A percentile compares a stretch with the other conserved stretches of the same genome.
Conservation (phyloP, 1,284 basidiomycete species). For the Phellinidium pouzarii region DNA sequence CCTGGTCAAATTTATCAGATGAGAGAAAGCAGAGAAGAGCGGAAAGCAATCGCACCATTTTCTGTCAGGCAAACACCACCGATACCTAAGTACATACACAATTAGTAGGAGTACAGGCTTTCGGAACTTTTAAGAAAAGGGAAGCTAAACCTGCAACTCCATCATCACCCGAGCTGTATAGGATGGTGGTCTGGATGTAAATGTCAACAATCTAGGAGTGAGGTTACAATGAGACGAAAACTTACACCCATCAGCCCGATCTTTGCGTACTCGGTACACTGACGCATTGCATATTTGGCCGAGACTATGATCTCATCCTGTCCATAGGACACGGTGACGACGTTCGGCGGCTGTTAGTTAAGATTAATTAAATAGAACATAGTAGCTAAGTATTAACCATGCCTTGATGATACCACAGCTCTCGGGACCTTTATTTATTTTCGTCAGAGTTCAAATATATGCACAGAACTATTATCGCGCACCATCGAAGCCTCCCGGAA, state of each 20-base stretch:
- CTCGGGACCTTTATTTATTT: conserved; percentile 23
- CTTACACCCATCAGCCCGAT: conserved; percentile 28
- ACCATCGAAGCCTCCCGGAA: conserved; percentile 38
- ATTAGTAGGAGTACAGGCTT: background rate
- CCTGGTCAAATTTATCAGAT: background rate
- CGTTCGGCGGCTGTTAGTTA: conserved; percentile 27
- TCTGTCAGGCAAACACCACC: background rate
- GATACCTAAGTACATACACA: too few species aligned
- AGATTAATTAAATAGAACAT: background rate
- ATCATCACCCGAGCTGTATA: conserved; percentile 31
- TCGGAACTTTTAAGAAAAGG: conserved; percentile 27
- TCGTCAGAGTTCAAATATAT: conserved; percentile 2
- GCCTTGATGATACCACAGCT: conserved; percentile 33
- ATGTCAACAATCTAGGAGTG: background rate
- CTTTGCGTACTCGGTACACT: conserved; percentile 39
- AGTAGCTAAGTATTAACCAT: background rate
- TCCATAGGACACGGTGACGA: conserved; percentile 36
- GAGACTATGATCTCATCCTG: conserved; percentile 32
- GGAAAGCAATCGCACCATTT: background rate
- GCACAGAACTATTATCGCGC: conserved; percentile 14
- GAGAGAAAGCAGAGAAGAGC: background rate
- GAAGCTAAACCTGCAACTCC: conserved; percentile 30
- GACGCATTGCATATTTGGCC: conserved; percentile 32
- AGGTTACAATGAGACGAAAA: background rate
- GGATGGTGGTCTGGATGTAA: conserved; percentile 24